These are phyloP conservation scores for Cystobasidium sp. DNA, from an alignment of 1,284 basidiomycete species.

Conservation along the genomic window DNA sequence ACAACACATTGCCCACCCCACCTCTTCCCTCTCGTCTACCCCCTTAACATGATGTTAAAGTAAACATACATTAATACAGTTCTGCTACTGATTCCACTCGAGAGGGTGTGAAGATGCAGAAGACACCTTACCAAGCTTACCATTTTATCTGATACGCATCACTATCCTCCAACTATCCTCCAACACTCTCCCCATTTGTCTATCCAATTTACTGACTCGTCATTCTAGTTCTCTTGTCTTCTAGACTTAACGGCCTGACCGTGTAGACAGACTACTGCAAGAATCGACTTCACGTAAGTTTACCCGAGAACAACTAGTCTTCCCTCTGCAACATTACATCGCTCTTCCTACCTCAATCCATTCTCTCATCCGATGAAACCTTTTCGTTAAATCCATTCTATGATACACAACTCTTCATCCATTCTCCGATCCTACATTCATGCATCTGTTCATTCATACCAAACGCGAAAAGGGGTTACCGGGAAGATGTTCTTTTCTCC, in stretches of 20 bases:
- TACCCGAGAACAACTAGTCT: not conserved
- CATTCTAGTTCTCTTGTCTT: not conserved
- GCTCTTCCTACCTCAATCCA: not conserved
- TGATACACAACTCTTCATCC: conserved; percentile 16
- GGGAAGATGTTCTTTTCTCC: too few species aligned
- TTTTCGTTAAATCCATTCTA: conserved; percentile 44
- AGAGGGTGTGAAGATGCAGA: conserved; percentile 26
- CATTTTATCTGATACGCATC: conserved; percentile 24
- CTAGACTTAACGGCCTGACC: not conserved
- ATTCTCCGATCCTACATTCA: not conserved
- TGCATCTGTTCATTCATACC: too few species aligned
- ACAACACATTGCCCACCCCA: not conserved
- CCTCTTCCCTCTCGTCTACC: not conserved
- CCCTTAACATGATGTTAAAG: conserved; percentile 31
- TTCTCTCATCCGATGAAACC: conserved; percentile 37
- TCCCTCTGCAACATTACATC: not conserved
- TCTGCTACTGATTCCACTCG: conserved; percentile 43
- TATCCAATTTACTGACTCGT: not conserved
- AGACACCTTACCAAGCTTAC: conserved; percentile 38
- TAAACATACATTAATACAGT: conserved; percentile 38
- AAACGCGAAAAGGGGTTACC: too few species aligned
- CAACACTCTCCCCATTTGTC: conserved; percentile 5
- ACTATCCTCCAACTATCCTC: not conserved
- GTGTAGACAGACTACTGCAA: too few species aligned
- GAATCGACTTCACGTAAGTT: too few species aligned